Evolutionary conservation across 116 monocot species (phyloP), one percentile per base, ranked within the genome.

Genomic region (Thalassia testudinum): DNA sequence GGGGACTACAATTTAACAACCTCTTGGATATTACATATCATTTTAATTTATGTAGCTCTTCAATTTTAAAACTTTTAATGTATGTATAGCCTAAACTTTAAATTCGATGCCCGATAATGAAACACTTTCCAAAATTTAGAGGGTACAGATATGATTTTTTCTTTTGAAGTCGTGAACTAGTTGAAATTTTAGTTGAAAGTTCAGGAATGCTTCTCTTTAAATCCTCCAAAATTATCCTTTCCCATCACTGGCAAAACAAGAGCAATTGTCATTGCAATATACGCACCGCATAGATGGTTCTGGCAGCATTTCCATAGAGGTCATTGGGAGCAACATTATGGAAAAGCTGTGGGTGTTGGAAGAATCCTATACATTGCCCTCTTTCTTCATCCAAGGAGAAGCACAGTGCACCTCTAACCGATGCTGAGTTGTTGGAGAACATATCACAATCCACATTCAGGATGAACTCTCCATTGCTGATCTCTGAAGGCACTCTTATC

Each of bases 401-500:
- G 43, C 80, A 80, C 11, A 80, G 15, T 24, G 72, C 80, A 7
- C 76, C 76, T 62, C 72, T 75, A 43, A 62, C 43, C 0, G 72
- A 43, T 27, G 65, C 55, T 2, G 72, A 66, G 27, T 72, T 63
- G 29, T 75, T 80, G 11, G 75, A 75, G 62, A 70, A 71, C 79
- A 80, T 75, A 44, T 80, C 80, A n/a, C 80, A 80, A 49, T 80
- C 75, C 26, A 72, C 68, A 13, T 75, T 80, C 29, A 80, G 67
- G n/a, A 80, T 75, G 48, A 75, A 27, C 5, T 67, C 60, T 12
- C 66, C 61, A 51, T 75, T 71, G 54, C 70, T 79, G 40, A 79
- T 64, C 52, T 44, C 63, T 29, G 75, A 57, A 23, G 80, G 75
- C 12, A 71, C 75, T 43, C 80, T 40, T 27, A 66, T 43, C 58